Percentiles rank a stretch among this genome's conserved stretches.
phyloP scores from a whole-genome alignment of 805 yeast species.

The Candida verbasci region DNA sequence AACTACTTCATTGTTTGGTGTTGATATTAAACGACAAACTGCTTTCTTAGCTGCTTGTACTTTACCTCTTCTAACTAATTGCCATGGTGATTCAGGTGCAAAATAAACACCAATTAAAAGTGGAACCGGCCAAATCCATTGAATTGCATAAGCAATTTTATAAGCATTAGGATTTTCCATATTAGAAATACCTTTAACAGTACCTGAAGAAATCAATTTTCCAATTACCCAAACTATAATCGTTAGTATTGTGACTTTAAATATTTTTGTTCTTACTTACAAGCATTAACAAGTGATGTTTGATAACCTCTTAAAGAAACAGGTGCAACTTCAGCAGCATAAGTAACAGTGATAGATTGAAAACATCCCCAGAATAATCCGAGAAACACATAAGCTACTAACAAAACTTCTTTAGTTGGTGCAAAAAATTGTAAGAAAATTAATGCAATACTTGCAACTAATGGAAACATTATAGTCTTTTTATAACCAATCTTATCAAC shows the following conservation, averaged over 20 bases:
- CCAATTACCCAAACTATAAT: conserved; percentile 62
- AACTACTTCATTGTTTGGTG: conserved; percentile 29
- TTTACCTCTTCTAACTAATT: conserved; percentile 42
- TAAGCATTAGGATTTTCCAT: conserved; percentile 36
- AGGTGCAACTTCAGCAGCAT: conserved; percentile 59
- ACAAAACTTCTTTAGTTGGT: conserved; percentile 31
- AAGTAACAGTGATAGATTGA: conserved; percentile 47
- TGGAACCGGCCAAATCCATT: conserved; percentile 58
- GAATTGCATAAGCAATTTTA: conserved; percentile 53
- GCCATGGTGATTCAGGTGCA: conserved; percentile 60
- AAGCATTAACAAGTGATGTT: conserved; percentile 47
- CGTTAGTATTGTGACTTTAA: too few relatives aligned
- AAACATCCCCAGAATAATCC: conserved; percentile 57
- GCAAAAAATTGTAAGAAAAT: conserved; percentile 47
- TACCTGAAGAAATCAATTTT: conserved; percentile 51
- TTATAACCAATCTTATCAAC: conserved; percentile 46
- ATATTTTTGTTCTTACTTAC: too few relatives aligned
- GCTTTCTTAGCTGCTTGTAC: conserved; percentile 40
- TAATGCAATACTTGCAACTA: conserved; percentile 22
- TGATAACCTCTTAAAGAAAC: conserved; percentile 45
- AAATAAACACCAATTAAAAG: conserved; percentile 36
- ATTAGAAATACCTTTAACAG: conserved; percentile 33
- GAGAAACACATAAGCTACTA: conserved; percentile 39
- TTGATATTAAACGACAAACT: conserved; percentile 30
- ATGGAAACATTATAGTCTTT: conserved; percentile 28